phyloP scores from a whole-genome alignment of 208 protist genomes.

The Vickermania spadyakhi region DNA sequence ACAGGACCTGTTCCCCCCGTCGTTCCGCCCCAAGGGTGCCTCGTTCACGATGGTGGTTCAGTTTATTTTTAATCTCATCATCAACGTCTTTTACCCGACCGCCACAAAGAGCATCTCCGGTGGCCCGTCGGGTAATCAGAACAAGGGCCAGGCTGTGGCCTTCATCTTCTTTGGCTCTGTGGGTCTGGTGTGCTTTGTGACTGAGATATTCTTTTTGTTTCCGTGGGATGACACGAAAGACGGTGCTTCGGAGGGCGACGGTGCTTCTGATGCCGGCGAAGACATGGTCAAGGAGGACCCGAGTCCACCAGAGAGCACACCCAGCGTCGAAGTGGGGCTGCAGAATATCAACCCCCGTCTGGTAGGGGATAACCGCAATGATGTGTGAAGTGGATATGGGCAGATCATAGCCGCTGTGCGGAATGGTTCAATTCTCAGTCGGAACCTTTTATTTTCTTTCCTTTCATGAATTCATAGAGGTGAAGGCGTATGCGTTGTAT shows the following conservation, averaged over 20 bases:
- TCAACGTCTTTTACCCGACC: slow-evolving; percentile 84
- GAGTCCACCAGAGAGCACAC: background rate
- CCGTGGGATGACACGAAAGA: slow-evolving; percentile 31
- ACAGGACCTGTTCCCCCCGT: slow-evolving; percentile 75
- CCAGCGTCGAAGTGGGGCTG: background rate
- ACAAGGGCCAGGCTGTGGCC: slow-evolving; percentile 79
- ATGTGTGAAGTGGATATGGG: no score
- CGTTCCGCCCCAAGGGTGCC: slow-evolving; percentile 63
- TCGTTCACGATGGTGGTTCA: slow-evolving; percentile 53
- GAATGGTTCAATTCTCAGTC: no score
- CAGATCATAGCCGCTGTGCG: no score
- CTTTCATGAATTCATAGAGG: no score
- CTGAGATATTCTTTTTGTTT: slow-evolving; percentile 68
- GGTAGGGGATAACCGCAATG: background rate
- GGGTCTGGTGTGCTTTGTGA: slow-evolving; percentile 55
- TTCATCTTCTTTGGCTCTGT: slow-evolving; percentile 83
- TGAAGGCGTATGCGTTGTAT: no score
- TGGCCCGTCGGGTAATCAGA: slow-evolving; percentile 64
- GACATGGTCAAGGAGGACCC: background rate
- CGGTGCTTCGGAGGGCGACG: background rate
- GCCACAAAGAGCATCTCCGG: slow-evolving; percentile 68
- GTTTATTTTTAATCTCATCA: slow-evolving; percentile 85
- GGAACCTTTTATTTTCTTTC: no score
- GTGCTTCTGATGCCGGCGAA: no score
- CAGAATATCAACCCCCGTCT: background rate